phyloP scores from a whole-genome alignment of 805 yeast genomes.

The Starmerella vaccinii region DNA sequence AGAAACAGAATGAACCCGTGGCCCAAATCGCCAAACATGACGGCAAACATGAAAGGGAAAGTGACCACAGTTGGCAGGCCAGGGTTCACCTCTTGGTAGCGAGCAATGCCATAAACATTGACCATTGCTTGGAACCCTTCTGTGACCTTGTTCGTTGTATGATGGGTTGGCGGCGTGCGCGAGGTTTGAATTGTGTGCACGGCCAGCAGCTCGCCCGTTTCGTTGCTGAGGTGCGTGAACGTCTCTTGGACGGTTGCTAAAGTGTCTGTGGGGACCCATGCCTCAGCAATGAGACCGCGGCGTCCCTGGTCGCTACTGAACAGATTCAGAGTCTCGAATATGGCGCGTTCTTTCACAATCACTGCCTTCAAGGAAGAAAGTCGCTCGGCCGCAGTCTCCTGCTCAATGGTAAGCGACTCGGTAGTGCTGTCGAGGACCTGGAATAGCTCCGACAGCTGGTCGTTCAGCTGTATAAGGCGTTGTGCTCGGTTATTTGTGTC shows the following conservation, averaged over 20 bases:
- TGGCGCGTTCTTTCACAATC: constrained; percentile 68
- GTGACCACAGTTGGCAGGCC: constrained; percentile 91
- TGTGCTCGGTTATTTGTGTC: constrained; percentile 37
- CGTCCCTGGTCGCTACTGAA: constrained; percentile 74
- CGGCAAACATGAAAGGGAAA: constrained; percentile 96
- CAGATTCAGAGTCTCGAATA: constrained; percentile 64
- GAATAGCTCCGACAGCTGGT: constrained; percentile 44
- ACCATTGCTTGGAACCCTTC: constrained; percentile 84
- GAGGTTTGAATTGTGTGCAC: constrained; percentile 58
- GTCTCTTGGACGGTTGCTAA: constrained; percentile 49
- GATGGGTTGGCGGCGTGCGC: constrained; percentile 87
- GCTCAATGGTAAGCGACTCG: constrained; percentile 61
- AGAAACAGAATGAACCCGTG: constrained; percentile 78
- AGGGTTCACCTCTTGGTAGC: constrained; percentile 91
- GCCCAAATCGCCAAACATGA: constrained; percentile 98
- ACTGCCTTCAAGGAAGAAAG: constrained; percentile 62
- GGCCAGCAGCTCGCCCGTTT: constrained; percentile 34
- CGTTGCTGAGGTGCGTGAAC: constrained; percentile 50
- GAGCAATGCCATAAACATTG: constrained; percentile 90
- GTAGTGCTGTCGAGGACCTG: constrained; percentile 54
- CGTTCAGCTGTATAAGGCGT: constrained; percentile 33
- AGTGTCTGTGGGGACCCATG: constrained; percentile 84
- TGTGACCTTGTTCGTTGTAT: constrained; percentile 84
- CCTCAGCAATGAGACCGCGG: constrained; percentile 85
- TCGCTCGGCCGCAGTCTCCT: constrained; percentile 64